These are phyloP conservation scores for Podila verticillata DNA, from an alignment of 192 early-diverging fungal genomes.

Conservation along the genomic window DNA sequence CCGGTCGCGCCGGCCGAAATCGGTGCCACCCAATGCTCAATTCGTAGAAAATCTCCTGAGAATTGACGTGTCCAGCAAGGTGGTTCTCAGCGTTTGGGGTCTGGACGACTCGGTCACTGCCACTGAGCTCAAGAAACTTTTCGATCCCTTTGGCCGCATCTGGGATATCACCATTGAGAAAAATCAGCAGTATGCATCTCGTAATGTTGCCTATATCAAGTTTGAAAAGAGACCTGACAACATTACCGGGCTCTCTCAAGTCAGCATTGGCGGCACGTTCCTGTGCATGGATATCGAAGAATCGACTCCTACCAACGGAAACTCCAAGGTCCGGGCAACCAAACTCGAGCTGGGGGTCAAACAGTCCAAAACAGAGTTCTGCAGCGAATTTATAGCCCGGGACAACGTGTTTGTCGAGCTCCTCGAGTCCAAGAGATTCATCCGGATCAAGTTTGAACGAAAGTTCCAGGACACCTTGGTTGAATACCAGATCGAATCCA, in stretches of 20 bases:
- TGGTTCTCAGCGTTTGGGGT: constrained; percentile 19
- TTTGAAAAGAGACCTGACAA: constrained; percentile 11
- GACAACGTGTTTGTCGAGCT: constrained; percentile 4
- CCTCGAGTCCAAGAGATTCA: constrained; percentile 3
- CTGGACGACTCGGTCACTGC: constrained; percentile 3
- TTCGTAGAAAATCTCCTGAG: not conserved
- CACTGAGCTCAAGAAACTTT: constrained; percentile 11
- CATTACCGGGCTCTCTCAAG: constrained; percentile 13
- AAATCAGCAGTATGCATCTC: not conserved
- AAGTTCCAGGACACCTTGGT: constrained; percentile 15
- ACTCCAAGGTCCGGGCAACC: not conserved
- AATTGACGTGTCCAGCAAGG: not conserved
- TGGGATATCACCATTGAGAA: constrained; percentile 32
- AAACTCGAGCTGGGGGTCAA: constrained; percentile 25
- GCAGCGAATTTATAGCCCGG: constrained; percentile 23
- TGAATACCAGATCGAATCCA: constrained; percentile 39
- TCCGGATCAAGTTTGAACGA: constrained; percentile 26
- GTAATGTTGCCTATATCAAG: not conserved
- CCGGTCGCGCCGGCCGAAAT: too few species aligned
- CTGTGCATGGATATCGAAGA: constrained; percentile 18
- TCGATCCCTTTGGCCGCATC: constrained; percentile 21
- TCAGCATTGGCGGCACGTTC: constrained; percentile 12
- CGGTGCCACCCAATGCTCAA: not conserved
- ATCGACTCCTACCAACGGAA: not conserved
- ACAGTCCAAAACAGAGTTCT: constrained; percentile 6